phyloP scores from a whole-genome alignment of 2,329 filamentous ascomycete species.

The Neospermospora avenae region DNA sequence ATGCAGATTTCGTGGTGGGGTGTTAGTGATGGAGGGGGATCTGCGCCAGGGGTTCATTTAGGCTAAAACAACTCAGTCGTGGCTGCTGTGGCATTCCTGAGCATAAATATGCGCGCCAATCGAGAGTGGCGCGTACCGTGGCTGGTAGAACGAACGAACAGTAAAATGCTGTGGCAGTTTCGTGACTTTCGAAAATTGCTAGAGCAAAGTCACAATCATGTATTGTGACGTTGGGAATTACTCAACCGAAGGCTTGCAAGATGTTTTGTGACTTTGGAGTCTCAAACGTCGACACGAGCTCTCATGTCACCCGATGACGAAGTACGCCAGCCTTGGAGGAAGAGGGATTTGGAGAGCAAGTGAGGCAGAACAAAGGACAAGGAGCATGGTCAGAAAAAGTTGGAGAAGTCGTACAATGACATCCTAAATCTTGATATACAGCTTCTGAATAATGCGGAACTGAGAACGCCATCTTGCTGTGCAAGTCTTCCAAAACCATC shows the following conservation, averaged over 20 bases:
- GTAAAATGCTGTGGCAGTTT: too few relatives aligned
- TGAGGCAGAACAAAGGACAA: background rate
- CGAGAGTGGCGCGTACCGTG: background rate
- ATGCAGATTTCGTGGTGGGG: constrained; percentile 8
- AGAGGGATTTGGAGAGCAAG: background rate
- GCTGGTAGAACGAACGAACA: too few relatives aligned
- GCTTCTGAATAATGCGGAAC: constrained; percentile 13
- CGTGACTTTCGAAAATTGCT: too few relatives aligned
- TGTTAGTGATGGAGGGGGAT: constrained; percentile 3
- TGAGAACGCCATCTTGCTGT: constrained; percentile 22
- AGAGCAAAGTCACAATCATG: too few relatives aligned
- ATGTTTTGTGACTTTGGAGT: too few relatives aligned
- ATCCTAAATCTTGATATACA: constrained; percentile 23
- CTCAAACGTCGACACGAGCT: too few relatives aligned
- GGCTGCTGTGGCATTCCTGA: constrained; percentile 9
- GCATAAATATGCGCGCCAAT: constrained; percentile 24
- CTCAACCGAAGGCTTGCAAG: too few relatives aligned
- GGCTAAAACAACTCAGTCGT: constrained; percentile 7
- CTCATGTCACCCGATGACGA: too few relatives aligned
- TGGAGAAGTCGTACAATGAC: too few relatives aligned
- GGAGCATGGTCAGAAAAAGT: too few relatives aligned
- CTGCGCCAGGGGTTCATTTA: constrained; percentile 6
- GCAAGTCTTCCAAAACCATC: constrained; percentile 13
- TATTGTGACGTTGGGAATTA: too few relatives aligned
- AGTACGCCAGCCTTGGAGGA: background rate